Conservation (phyloP, 2,329 filamentous ascomycete species). For the Pseudocercospora ulei region DNA sequence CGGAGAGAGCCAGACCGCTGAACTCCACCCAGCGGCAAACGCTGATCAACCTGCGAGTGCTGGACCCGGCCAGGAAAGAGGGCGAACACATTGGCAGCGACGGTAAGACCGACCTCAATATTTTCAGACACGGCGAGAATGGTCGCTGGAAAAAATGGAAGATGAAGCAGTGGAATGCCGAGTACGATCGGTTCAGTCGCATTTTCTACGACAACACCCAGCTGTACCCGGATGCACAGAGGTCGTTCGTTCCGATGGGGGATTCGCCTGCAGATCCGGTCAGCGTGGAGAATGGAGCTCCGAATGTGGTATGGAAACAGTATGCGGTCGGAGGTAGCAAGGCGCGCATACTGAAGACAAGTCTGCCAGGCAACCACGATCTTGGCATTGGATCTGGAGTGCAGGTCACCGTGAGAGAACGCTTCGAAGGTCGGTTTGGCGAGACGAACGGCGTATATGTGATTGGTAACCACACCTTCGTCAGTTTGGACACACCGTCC, state of each 20-base stretch:
- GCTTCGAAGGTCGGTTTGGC: constrained; percentile 83
- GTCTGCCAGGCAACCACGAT: constrained; percentile 89
- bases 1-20: constrained; percentile 39
- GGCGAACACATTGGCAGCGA: constrained; percentile 21
- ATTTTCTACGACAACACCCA: constrained; percentile 57
- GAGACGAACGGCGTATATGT: constrained; percentile 85
- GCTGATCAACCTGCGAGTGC: constrained; percentile 20
- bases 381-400: constrained; percentile 81
- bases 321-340: constrained; percentile 51
- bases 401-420: constrained; percentile 65
- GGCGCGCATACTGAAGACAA: constrained; percentile 69
- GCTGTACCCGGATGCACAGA: constrained; percentile 27
- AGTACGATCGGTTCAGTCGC: constrained; percentile 74
- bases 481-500: constrained; percentile 81
- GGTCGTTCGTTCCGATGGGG: constrained; percentile 22
- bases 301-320: constrained; percentile 53
- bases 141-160: constrained; percentile 58
- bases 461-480: constrained; percentile 88
- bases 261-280: constrained; percentile 22
- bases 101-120: constrained; percentile 23
- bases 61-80: constrained; percentile 20
- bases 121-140: constrained; percentile 29
- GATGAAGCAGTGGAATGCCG: constrained; percentile 71
- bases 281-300: constrained; percentile 34
- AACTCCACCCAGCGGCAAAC: constrained; percentile 21